Percentiles rank a stretch among this genome's conserved stretches.
Conservation (phyloP, 257 asterid species). For the Handroanthus guayacan region DNA sequence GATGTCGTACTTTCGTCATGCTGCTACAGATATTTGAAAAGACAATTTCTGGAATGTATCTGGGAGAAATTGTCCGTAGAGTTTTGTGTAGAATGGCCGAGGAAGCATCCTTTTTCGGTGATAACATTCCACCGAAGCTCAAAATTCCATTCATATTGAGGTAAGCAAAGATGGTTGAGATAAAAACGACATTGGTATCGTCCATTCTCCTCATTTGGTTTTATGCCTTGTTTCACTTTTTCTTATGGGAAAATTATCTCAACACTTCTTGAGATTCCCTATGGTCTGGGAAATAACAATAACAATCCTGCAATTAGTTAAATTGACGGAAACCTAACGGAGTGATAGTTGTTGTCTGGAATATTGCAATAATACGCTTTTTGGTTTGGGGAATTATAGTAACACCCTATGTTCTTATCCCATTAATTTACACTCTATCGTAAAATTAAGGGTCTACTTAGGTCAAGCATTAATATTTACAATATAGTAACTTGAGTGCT, state of each 20-base stretch:
- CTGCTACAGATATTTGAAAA: constrained; percentile 84
- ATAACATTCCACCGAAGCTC: constrained; percentile 68
- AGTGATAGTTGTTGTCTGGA: too few species aligned
- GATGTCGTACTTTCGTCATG: constrained; percentile 19
- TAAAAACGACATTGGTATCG: not conserved
- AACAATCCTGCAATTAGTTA: too few species aligned
- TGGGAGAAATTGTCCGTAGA: constrained; percentile 93
- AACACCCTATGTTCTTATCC: not conserved
- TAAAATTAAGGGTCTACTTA: not conserved
- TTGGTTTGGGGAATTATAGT: too few species aligned
- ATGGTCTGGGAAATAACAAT: too few species aligned
- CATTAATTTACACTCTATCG: too few species aligned
- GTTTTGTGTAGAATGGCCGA: constrained; percentile 82
- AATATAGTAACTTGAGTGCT: constrained; percentile 13
- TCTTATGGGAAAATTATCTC: not conserved
- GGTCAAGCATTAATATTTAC: constrained; percentile 10
- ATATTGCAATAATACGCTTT: too few species aligned
- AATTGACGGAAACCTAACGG: too few species aligned
- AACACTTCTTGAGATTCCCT: too few species aligned
- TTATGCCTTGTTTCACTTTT: not conserved
- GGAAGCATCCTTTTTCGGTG: constrained; percentile 85
- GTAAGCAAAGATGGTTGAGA: constrained; percentile 40
- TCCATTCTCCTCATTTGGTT: not conserved
- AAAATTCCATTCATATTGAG: constrained; percentile 77
- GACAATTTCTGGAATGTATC: constrained; percentile 89